Base-by-base conservation (phyloP, 495 filamentous ascomycete genomes). In the Saxophila tyrrhenica region DNA sequence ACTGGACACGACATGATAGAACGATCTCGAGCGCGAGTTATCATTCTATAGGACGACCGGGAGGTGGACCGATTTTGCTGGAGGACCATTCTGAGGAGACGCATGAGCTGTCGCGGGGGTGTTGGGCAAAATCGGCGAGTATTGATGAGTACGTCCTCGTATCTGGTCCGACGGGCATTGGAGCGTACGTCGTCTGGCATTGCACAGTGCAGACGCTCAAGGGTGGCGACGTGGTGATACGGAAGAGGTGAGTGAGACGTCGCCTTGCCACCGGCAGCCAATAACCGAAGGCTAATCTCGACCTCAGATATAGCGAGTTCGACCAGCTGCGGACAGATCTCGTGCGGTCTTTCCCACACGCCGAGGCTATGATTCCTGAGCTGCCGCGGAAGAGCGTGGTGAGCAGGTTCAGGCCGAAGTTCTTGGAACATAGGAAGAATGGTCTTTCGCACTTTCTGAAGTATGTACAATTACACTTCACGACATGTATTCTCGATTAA, bases 161-260 rank as follows among this genome's bases (percentile, higher is more conserved):
- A 44, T 73, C 75, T 55, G 84, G 77, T 0, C 75, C 72, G 39
- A 79, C 76, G 3, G 79, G 79, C 10, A 72, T 85, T 17, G 84
- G 84, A 2, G 75, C 81, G 0, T 88, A 86, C 67, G 82, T 87
- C 22, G 82, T 85, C 17, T 88, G 84, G 84, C 83, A 81, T 64
- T 85, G 80, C 61, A 79, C 65, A 24, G 76, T 88, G 35, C 75
- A 83, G 61, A 87, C 83, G 2, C 70, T 87, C 25, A 79, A 86
- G 70, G 83, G 80, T 16, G 81, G 80, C 29, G 72, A 75, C 16
- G 78, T 84, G 59, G 72, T 72, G 47, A 72, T 83, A 47, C 73
- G 77, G 19, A 80, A 83, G 70, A 78, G 79, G 73, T 78, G 65
- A 51, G 59, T 35, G 5, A 5, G 7, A 35, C 13, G 13, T 35